Base-by-base conservation (phyloP, 441 rosid genomes). In the Pelargonium citronellum region DNA sequence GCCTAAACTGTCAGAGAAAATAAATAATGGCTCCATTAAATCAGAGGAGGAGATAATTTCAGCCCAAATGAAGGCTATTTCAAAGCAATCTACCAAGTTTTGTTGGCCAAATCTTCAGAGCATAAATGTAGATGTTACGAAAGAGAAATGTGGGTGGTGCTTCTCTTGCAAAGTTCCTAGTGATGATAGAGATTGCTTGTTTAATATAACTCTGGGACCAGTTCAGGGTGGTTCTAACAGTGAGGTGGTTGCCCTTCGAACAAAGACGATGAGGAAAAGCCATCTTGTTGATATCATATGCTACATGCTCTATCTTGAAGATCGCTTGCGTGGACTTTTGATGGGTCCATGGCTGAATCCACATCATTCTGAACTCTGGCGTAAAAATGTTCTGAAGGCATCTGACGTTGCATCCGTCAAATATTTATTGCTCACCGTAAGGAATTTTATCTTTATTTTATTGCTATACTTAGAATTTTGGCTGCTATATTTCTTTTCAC, bases 101-200 rank as follows among this genome's bases (percentile, higher is more conserved):
- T 77, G 67, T 71, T 89, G 96, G 97, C 87, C 85, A 66, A 80
- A 78, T 78, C 76, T 80, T 72, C 82, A 71, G 67, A 79, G 75
- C 34, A 75, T 77, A 39, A 80, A 78, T 64, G 68, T 69, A 62
- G 85, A 80, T 75, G 74, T 75, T 1, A 83, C 73, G 80, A 92
- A 79, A 79, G 99, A 92, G 83, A 87, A 81, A 71, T 95, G 99
- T 80, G 99, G 99, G 64, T 95, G 99, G 99, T 95, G 99, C 85
- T 85, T 81, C 82, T 75, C 83, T 73, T 95, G 99, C 85, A 86
- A 86, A 80, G 79, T 53, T 71, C 73, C 84, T 10, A 69, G 74
- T 24, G 89, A 83, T 51, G 96, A 82, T 65, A 65, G 71, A 17
- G 88, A 80, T 76, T 95, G 99, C 83, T 85, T 95, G 82, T 84